These are phyloP conservation scores for Boletus rubescentipes DNA, from an alignment of 768 basidiomycete species.

Conservation along the genomic window DNA sequence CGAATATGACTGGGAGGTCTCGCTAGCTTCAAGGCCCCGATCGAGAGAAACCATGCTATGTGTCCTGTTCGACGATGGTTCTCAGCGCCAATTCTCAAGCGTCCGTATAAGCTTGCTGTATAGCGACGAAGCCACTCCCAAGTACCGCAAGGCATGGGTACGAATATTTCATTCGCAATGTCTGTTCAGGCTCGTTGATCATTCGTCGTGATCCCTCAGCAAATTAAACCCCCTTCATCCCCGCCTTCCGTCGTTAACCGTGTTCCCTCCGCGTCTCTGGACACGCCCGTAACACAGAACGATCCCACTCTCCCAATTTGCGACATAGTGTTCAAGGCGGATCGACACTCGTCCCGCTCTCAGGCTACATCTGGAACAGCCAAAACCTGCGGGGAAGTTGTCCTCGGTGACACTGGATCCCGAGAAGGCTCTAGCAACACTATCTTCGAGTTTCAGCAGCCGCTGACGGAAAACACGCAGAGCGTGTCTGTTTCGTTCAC, in stretches of 20 bases:
- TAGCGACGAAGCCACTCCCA: neutral
- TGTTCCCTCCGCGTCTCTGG: neutral
- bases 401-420: neutral
- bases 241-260: neutral
- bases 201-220: neutral
- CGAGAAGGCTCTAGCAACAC: neutral
- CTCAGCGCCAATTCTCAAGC: constrained; percentile 7
- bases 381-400: neutral
- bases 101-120: constrained; percentile 2
- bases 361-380: neutral
- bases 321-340: neutral
- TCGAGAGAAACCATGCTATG: neutral
- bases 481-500: constrained; percentile 16
- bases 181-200: neutral
- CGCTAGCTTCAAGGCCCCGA: neutral
- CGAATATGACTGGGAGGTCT: constrained; percentile 6
- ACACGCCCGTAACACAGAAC: neutral
- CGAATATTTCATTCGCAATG: neutral
- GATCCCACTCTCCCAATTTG: neutral
- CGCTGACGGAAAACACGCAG: constrained; percentile 4
- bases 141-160: neutral
- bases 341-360: neutral
- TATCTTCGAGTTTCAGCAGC: constrained; percentile 10
- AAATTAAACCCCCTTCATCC: neutral
- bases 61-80: neutral